phyloP scores from a whole-genome alignment of 2,329 filamentous ascomycete genomes.

The Aspergillus sp. region DNA sequence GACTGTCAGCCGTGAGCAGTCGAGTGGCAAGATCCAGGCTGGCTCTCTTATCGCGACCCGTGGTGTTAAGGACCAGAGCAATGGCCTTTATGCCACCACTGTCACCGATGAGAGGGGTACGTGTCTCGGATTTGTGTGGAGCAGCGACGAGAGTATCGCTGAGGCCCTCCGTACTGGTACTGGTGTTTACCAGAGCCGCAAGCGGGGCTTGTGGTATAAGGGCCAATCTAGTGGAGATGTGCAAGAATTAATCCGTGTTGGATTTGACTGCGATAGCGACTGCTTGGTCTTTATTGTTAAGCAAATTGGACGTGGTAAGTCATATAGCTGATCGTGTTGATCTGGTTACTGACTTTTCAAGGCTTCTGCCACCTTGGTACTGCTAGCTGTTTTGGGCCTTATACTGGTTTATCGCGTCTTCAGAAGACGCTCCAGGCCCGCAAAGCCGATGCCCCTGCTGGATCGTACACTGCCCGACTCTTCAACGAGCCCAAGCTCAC shows the following conservation, averaged over 20 bases:
- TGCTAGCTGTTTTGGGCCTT: constrained; percentile 86
- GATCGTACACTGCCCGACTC: constrained; percentile 89
- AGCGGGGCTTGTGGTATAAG: constrained; percentile 95
- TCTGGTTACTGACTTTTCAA: constrained; percentile 26
- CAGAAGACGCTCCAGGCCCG: constrained; percentile 83
- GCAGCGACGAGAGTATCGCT: constrained; percentile 82
- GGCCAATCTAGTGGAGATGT: constrained; percentile 91
- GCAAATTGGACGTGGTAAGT: constrained; percentile 73
- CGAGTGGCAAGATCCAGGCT: constrained; percentile 62
- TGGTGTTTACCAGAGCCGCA: constrained; percentile 94
- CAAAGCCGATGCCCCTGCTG: constrained; percentile 77
- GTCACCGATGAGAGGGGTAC: constrained; percentile 86
- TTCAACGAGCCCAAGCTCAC: constrained; percentile 90
- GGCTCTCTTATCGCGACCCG: constrained; percentile 70
- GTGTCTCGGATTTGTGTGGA: constrained; percentile 89
- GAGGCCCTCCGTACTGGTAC: constrained; percentile 79
- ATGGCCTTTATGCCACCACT: constrained; percentile 83
- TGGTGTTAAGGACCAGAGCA: constrained; percentile 77
- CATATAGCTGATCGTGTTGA: neutral
- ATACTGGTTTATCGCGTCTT: constrained; percentile 76
- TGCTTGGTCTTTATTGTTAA: constrained; percentile 86
- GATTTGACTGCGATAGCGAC: constrained; percentile 90
- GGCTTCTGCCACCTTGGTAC: constrained; percentile 93
- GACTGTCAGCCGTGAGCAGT: constrained; percentile 64
- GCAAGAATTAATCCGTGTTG: constrained; percentile 81